Percentiles rank a stretch among this genome's conserved stretches.
phyloP scores from a whole-genome alignment of 441 rosid species.

The Hura crepitans region DNA sequence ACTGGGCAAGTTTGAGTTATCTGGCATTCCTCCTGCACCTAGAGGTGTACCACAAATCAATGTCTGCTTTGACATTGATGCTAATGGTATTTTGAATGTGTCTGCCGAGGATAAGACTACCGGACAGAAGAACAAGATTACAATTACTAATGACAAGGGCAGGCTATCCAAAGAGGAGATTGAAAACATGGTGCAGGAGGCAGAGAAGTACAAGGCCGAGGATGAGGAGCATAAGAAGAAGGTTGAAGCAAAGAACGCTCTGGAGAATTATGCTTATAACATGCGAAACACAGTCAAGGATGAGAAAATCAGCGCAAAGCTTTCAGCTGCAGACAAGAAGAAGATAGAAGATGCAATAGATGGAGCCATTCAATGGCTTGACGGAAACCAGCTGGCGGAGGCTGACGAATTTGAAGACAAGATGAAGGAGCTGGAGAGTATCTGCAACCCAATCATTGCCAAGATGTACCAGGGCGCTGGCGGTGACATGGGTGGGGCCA shows the following conservation, averaged over 20 bases:
- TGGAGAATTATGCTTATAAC: conserved; percentile 63
- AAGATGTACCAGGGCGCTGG: conserved; percentile 65
- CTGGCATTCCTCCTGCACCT: conserved; percentile 70
- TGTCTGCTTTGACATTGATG: conserved; percentile 69
- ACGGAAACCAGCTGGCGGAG: conserved; percentile 62
- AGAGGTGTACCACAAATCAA: conserved; percentile 69
- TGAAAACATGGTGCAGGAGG: conserved; percentile 68
- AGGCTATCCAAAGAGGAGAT: conserved; percentile 58
- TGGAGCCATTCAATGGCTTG: conserved; percentile 58
- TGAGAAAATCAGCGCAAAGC: conserved; percentile 56
- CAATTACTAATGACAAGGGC: conserved; percentile 74
- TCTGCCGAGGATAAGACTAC: conserved; percentile 80
- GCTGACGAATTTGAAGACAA: conserved; percentile 64
- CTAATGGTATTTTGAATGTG: conserved; percentile 67
- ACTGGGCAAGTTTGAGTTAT: conserved; percentile 71
- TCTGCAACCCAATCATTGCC: conserved; percentile 68
- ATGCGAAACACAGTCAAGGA: conserved; percentile 68
- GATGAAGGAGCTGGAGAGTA: conserved; percentile 61
- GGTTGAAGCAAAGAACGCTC: conserved; percentile 66
- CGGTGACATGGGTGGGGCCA: conserved; percentile 39
- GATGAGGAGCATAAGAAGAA: conserved; percentile 71
- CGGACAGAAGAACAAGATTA: conserved; percentile 75
- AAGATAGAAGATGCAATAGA: conserved; percentile 60
- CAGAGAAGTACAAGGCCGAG: conserved; percentile 66
- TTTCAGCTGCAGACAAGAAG: conserved; percentile 52